Conservation (phyloP, 805 yeast species). For the Candida nemodendra region DNA sequence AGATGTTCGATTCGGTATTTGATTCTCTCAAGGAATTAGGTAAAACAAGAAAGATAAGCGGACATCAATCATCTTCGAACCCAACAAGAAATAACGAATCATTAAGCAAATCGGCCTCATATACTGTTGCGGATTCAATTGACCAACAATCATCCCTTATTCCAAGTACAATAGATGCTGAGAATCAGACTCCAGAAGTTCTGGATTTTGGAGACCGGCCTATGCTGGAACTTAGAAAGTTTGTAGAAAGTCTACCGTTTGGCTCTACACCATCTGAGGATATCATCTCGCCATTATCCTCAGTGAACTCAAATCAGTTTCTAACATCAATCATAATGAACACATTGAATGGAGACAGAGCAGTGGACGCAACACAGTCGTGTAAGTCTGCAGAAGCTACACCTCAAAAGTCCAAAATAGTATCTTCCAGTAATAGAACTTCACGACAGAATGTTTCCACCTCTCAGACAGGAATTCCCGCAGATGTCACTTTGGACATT, state of each 20-base stretch:
- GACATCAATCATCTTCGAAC: not conserved
- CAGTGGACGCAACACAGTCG: not conserved
- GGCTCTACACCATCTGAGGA: constrained; percentile 6
- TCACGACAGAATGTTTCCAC: not conserved
- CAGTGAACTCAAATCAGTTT: constrained; percentile 4
- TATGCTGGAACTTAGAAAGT: constrained; percentile 11
- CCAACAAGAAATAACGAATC: not conserved
- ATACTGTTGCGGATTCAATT: not conserved
- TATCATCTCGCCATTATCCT: constrained; percentile 4
- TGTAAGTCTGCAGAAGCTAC: not conserved
- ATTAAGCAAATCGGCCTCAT: not conserved
- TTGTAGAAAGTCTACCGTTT: constrained; percentile 16
- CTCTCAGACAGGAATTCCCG: not conserved
- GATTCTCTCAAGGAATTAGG: constrained; percentile 6
- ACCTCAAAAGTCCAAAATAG: not conserved
- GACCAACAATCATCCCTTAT: not conserved
- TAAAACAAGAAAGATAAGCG: constrained; percentile 3
- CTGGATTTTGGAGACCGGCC: constrained; percentile 3
- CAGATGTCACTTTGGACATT: constrained; percentile 10
- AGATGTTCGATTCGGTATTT: constrained; percentile 16
- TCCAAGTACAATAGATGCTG: not conserved
- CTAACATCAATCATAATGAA: not conserved
- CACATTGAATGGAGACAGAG: not conserved
- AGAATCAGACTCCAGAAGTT: not conserved
- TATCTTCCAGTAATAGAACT: not conserved